phyloP scores from a whole-genome alignment of 192 early-diverging fungal genomes.

The Coemansia sp. region DNA sequence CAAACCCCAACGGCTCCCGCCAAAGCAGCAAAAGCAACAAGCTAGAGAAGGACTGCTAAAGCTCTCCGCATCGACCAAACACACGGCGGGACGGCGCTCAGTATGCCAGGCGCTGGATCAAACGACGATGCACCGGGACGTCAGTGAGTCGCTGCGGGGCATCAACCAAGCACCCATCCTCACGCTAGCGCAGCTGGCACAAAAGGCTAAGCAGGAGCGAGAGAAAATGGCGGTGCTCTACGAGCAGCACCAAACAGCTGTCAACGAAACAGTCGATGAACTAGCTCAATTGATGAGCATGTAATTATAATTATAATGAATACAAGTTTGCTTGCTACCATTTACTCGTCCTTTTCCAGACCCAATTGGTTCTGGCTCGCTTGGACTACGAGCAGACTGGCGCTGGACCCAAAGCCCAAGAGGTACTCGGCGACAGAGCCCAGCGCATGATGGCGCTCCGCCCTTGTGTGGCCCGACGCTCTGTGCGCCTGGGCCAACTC shows the following conservation, averaged over 20 bases:
- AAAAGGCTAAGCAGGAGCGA: conserved; percentile 22
- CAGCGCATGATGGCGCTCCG: conserved; percentile 38
- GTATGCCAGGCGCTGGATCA: conserved; percentile 35
- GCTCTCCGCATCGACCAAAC: conserved; percentile 27
- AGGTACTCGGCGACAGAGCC: conserved; percentile 47
- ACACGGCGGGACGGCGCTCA: conserved; percentile 35
- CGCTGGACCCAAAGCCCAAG: conserved; percentile 43
- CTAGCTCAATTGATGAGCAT: conserved; percentile 46
- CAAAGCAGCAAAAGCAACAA: conserved; percentile 14
- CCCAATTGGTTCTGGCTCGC: conserved; percentile 18
- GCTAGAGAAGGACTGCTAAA: neutral
- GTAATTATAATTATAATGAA: neutral
- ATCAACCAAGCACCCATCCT: conserved; percentile 21
- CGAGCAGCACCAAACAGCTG: conserved; percentile 31
- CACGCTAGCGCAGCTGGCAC: conserved; percentile 17
- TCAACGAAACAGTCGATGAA: conserved; percentile 37
- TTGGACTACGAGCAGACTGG: conserved; percentile 58
- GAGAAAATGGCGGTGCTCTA: conserved; percentile 32
- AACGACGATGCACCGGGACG: neutral
- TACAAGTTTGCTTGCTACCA: no score
- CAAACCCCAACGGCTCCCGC: neutral
- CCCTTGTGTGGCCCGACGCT: conserved; percentile 28
- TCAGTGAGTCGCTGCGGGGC: conserved; percentile 38
- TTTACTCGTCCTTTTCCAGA: neutral
- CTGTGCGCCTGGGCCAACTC: conserved; percentile 12